These are phyloP conservation scores for Tolypocladium sp. DNA, from an alignment of 2,329 filamentous ascomycete genomes.

Conservation along the genomic window DNA sequence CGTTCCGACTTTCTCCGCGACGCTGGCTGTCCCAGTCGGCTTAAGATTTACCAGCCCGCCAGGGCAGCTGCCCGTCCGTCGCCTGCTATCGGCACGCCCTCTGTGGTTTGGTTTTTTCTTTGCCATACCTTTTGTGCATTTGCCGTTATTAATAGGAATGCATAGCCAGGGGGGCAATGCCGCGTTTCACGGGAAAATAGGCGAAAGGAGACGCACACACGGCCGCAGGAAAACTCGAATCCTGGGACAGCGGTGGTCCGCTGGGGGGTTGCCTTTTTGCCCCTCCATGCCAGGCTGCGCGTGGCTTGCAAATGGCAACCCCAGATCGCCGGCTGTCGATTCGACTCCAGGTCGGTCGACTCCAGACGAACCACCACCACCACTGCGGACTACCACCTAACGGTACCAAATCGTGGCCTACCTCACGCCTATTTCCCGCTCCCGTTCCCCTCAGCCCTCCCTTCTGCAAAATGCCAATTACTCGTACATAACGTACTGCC, in stretches of 20 bases:
- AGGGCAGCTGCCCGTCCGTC: not conserved
- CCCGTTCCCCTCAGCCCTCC: not conserved
- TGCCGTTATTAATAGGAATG: not conserved
- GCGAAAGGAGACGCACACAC: not conserved
- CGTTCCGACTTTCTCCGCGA: conserved; percentile 10
- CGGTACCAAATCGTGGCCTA: too few relatives aligned
- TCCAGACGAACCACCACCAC: not conserved
- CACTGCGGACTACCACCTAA: too few relatives aligned
- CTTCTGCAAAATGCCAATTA: not conserved
- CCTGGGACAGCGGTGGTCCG: not conserved
- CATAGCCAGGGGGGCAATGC: not conserved
- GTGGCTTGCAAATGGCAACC: not conserved
- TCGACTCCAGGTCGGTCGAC: not conserved
- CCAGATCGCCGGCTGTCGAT: not conserved
- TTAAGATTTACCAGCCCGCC: not conserved
- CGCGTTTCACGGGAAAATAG: not conserved
- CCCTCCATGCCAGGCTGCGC: not conserved
- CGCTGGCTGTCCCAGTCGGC: not conserved
- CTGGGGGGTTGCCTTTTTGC: not conserved
- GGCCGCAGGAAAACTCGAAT: not conserved
- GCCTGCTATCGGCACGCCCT: not conserved
- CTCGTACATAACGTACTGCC: not conserved
- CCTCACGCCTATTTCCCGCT: not conserved
- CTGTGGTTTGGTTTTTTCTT: not conserved
- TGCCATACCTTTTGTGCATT: not conserved